Evolutionary conservation across 2,329 filamentous ascomycete genomes (phyloP).

Genomic region (Pezicula carpinea): DNA sequence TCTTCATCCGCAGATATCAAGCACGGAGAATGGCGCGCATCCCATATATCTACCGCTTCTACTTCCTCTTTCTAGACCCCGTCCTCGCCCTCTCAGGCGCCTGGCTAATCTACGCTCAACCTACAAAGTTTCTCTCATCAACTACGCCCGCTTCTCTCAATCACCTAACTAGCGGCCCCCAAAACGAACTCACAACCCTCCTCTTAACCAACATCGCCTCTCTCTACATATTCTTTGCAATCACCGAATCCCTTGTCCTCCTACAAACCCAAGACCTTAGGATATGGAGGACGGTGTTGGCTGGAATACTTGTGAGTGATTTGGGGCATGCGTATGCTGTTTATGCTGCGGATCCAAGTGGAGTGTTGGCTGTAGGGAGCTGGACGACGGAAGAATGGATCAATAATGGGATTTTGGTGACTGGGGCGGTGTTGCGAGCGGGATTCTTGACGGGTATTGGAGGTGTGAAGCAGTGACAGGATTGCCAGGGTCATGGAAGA

Average conservation of each 20-base stretch:
- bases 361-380: constrained; percentile 20
- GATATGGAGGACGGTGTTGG: constrained; percentile 24
- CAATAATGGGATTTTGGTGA: constrained; percentile 30
- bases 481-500: not conserved
- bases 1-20: too few relatives aligned
- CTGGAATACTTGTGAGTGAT: constrained; percentile 23
- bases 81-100: constrained; percentile 17
- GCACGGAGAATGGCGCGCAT: not conserved
- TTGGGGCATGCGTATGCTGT: constrained; percentile 29
- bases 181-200: constrained; percentile 15
- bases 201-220: constrained; percentile 26
- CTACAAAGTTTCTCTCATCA: constrained; percentile 14
- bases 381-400: constrained; percentile 31
- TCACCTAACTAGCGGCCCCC: constrained; percentile 8
- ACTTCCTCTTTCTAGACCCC: constrained; percentile 24
- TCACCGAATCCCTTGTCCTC: constrained; percentile 26
- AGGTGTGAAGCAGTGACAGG: constrained; percentile 1
- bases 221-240: constrained; percentile 27
- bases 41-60: constrained; percentile 19
- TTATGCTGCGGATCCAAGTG: constrained; percentile 24
- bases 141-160: constrained; percentile 16
- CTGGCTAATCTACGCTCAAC: constrained; percentile 17
- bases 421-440: constrained; percentile 28
- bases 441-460: constrained; percentile 33
- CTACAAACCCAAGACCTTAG: constrained; percentile 23